Percentiles rank a stretch among this genome's conserved stretches.
These are phyloP conservation scores for Colletotrichum truncatum DNA, from an alignment of 2,329 filamentous ascomycete genomes.

Conservation along the genomic window DNA sequence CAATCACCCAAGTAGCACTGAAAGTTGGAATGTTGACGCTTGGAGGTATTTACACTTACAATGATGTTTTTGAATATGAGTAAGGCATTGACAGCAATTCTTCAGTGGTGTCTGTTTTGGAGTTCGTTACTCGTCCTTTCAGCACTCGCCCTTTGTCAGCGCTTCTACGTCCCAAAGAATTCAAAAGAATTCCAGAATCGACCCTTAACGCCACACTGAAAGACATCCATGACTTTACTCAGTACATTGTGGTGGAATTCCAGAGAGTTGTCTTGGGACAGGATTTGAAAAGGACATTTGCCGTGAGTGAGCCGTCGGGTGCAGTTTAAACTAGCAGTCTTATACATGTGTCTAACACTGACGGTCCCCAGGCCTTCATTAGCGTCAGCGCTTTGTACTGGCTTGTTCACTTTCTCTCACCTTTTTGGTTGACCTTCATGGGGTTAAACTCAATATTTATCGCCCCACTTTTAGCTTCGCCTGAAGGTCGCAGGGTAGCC, in stretches of 20 bases:
- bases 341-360: too few species aligned
- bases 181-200: background rate
- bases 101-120: slow-evolving; percentile 5
- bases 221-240: slow-evolving; percentile 19
- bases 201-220: slow-evolving; percentile 11
- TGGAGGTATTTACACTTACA: background rate
- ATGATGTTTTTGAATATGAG: background rate
- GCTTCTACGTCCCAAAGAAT: background rate
- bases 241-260: background rate
- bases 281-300: slow-evolving; percentile 8
- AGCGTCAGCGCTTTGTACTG: background rate
- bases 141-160: background rate
- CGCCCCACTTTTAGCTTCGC: slow-evolving; percentile 5
- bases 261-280: slow-evolving; percentile 9
- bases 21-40: slow-evolving; percentile 10
- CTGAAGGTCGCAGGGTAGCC: background rate
- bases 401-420: background rate
- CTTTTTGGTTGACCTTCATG: slow-evolving; percentile 8
- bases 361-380: slow-evolving; percentile 14
- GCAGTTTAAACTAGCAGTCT: too few species aligned
- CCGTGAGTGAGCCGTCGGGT: background rate
- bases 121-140: slow-evolving; percentile 12
- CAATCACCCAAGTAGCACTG: slow-evolving; percentile 3
- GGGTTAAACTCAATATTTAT: slow-evolving; percentile 6
- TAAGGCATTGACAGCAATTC: background rate